Percentiles rank a stretch among this genome's conserved stretches.
These are phyloP conservation scores for Rhodocollybia butyracea DNA, from an alignment of 768 basidiomycete species.

Conservation along the genomic window DNA sequence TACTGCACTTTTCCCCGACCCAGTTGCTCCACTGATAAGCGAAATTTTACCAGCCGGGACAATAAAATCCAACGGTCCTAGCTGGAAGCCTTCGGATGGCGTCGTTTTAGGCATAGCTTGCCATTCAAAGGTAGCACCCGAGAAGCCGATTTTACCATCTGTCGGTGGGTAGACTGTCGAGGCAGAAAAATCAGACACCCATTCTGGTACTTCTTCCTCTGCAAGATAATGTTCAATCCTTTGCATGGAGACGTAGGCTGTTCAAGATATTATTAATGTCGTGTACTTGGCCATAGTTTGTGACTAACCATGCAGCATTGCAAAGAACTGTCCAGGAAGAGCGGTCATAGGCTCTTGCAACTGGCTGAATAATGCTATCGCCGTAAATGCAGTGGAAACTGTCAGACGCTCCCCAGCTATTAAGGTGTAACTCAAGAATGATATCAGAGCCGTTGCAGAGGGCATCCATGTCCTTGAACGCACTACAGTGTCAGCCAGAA, in stretches of 20 bases:
- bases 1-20: slow-evolving; percentile 67
- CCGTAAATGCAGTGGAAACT: slow-evolving; percentile 78
- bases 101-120: slow-evolving; percentile 29
- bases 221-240: slow-evolving; percentile 71
- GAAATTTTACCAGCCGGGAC: slow-evolving; percentile 60
- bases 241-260: slow-evolving; percentile 77
- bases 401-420: slow-evolving; percentile 64
- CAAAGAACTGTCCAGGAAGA: slow-evolving; percentile 61
- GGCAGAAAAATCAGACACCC: slow-evolving; percentile 66
- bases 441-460: slow-evolving; percentile 59
- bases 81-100: slow-evolving; percentile 41
- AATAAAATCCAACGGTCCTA: slow-evolving; percentile 52
- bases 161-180: slow-evolving; percentile 9
- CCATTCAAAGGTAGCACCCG: slow-evolving; percentile 57
- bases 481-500: background rate
- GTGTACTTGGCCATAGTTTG: background rate
- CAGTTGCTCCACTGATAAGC: slow-evolving; percentile 62
- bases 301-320: slow-evolving; percentile 54
- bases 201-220: slow-evolving; percentile 75
- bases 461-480: slow-evolving; percentile 67
- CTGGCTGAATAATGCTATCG: slow-evolving; percentile 73
- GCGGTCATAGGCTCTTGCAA: slow-evolving; percentile 66
- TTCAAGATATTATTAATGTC: slow-evolving; percentile 7
- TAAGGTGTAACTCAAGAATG: slow-evolving; percentile 67
- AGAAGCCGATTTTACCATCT: slow-evolving; percentile 45